Percentiles rank a stretch among this genome's conserved stretches.
Evolutionary conservation across 306 rosid species (phyloP).

Genomic region (Bauhinia variegata): DNA sequence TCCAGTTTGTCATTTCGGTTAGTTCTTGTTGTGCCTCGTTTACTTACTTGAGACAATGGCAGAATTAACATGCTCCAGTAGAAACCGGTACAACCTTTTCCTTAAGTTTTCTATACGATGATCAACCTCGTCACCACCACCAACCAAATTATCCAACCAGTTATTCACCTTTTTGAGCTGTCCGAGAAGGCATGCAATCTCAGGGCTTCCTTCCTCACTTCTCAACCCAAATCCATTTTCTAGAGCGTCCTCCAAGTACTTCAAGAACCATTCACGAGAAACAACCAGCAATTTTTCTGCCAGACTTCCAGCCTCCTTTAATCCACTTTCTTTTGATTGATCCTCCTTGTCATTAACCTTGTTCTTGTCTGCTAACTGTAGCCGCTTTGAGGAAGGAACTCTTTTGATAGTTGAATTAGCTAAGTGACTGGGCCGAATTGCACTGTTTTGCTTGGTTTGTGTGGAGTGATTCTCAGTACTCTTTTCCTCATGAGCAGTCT

Average conservation of each 20-base stretch:
- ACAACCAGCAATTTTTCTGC: slow-evolving; percentile 52
- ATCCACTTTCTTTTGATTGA: slow-evolving; percentile 42
- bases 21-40: slow-evolving; percentile 29
- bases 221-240: slow-evolving; percentile 46
- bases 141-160: slow-evolving; percentile 62
- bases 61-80: slow-evolving; percentile 56
- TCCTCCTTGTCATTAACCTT: slow-evolving; percentile 36
- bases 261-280: slow-evolving; percentile 71
- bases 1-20: slow-evolving; percentile 34
- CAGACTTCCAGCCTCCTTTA: slow-evolving; percentile 49
- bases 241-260: slow-evolving; percentile 61
- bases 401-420: slow-evolving; percentile 37
- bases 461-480: slow-evolving; percentile 29
- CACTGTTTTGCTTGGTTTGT: slow-evolving; percentile 42
- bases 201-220: slow-evolving; percentile 41
- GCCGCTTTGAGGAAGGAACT: slow-evolving; percentile 37
- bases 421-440: slow-evolving; percentile 31
- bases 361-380: slow-evolving; percentile 37
- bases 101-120: slow-evolving; percentile 52
- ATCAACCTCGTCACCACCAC: slow-evolving; percentile 41
- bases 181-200: slow-evolving; percentile 53
- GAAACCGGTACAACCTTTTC: slow-evolving; percentile 56
- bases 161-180: slow-evolving; percentile 67
- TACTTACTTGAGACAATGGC: slow-evolving; percentile 36
- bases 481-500: slow-evolving; percentile 32